Evolutionary conservation across 1,284 basidiomycete species (phyloP).

Genomic region (Sanghuangporus baumii): DNA sequence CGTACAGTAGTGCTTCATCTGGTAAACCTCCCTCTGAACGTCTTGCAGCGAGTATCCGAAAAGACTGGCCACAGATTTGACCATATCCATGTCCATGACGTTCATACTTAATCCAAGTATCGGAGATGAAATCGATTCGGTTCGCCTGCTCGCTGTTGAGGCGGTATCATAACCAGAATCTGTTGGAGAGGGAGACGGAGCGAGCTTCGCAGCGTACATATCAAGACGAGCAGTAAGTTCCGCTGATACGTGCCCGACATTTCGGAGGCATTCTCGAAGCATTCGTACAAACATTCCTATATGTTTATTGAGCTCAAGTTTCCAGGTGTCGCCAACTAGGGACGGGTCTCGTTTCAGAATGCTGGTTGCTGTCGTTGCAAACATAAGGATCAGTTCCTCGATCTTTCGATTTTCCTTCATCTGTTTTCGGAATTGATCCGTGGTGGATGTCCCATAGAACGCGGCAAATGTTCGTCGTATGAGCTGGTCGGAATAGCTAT

Average conservation of each 20-base stretch:
- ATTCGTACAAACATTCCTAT: slow-evolving; percentile 85
- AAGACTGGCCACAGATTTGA: slow-evolving; percentile 62
- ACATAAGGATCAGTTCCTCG: slow-evolving; percentile 94
- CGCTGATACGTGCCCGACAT: slow-evolving; percentile 70
- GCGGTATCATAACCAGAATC: slow-evolving; percentile 68
- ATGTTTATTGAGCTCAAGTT: slow-evolving; percentile 86
- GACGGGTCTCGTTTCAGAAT: slow-evolving; percentile 80
- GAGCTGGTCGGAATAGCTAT: slow-evolving; percentile 81
- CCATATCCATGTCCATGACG: slow-evolving; percentile 71
- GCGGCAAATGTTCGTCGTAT: slow-evolving; percentile 84
- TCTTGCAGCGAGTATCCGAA: slow-evolving; percentile 71
- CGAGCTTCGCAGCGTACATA: slow-evolving; percentile 77
- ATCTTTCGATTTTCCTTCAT: slow-evolving; percentile 96
- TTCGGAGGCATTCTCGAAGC: slow-evolving; percentile 72
- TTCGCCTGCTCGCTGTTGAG: slow-evolving; percentile 42
- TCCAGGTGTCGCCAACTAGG: slow-evolving; percentile 83
- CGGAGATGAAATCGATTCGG: slow-evolving; percentile 43
- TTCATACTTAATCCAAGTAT: slow-evolving; percentile 35
- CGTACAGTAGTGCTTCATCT: slow-evolving; percentile 63
- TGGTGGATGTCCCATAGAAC: slow-evolving; percentile 86
- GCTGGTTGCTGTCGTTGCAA: slow-evolving; percentile 84
- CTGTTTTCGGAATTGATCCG: slow-evolving; percentile 78
- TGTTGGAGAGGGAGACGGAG: slow-evolving; percentile 45
- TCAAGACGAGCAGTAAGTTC: slow-evolving; percentile 82
- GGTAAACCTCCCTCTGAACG: slow-evolving; percentile 72